Percentiles rank a stretch among this genome's conserved stretches.
phyloP scores from a whole-genome alignment of 2,329 filamentous ascomycete species.

The Scytalidium lignicola region DNA sequence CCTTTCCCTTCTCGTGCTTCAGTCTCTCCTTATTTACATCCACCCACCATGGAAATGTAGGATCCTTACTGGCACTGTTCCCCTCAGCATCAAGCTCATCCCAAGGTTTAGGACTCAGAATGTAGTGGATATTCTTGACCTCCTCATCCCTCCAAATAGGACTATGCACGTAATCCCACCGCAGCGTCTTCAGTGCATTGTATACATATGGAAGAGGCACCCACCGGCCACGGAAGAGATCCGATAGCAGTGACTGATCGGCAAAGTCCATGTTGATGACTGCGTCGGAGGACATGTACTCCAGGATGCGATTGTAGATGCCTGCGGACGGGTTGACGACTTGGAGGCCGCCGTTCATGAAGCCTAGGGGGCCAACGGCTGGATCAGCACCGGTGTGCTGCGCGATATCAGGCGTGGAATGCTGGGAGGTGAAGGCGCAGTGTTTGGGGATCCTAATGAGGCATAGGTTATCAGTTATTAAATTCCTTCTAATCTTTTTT shows the following conservation, averaged over 20 bases:
- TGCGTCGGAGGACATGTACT: slow-evolving; percentile 41
- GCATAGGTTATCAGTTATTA: not conserved
- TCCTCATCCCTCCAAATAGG: slow-evolving; percentile 52
- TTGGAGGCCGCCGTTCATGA: slow-evolving; percentile 52
- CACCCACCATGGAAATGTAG: slow-evolving; percentile 53
- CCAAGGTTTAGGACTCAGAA: slow-evolving; percentile 59
- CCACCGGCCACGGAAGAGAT: slow-evolving; percentile 52
- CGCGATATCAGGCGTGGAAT: slow-evolving; percentile 39
- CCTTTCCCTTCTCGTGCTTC: slow-evolving; percentile 33
- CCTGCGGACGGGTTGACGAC: slow-evolving; percentile 47
- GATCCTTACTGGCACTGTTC: slow-evolving; percentile 32
- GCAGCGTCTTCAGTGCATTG: slow-evolving; percentile 58
- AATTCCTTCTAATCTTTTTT: not conserved
- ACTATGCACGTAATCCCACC: slow-evolving; percentile 46
- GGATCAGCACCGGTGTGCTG: slow-evolving; percentile 42
- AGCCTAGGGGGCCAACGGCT: slow-evolving; percentile 41
- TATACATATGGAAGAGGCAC: slow-evolving; percentile 54
- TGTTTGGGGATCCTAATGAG: slow-evolving; percentile 39
- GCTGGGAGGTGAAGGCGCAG: slow-evolving; percentile 55
- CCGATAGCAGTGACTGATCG: slow-evolving; percentile 54
- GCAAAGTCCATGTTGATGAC: slow-evolving; percentile 49
- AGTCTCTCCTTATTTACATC: slow-evolving; percentile 41
- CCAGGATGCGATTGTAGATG: slow-evolving; percentile 46
- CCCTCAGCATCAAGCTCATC: slow-evolving; percentile 42
- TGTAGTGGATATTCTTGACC: slow-evolving; percentile 59